A percentile compares a stretch with the other conserved stretches of the same genome.
These are phyloP conservation scores for Stachybotrys chlorohalonatus DNA, from an alignment of 2,329 filamentous ascomycete genomes.

Conservation along the genomic window DNA sequence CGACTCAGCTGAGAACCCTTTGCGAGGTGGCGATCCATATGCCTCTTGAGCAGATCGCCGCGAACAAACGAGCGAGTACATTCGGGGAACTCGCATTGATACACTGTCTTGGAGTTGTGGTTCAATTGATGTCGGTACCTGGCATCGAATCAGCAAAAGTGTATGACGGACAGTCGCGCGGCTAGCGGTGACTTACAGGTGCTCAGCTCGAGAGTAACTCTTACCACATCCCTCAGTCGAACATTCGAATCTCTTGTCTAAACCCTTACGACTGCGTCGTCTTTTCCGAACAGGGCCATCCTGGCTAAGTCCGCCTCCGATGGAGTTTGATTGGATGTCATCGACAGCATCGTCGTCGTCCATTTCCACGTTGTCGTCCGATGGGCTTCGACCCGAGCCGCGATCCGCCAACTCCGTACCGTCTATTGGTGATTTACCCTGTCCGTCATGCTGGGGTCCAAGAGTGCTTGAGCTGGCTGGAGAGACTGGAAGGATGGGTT, in stretches of 20 bases:
- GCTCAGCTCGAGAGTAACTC: conserved; percentile 92
- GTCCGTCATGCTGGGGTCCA: conserved; percentile 31
- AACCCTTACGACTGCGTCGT: conserved; percentile 64
- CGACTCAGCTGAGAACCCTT: conserved; percentile 69
- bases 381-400: conserved; percentile 31
- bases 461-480: conserved; percentile 30
- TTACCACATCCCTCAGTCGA: conserved; percentile 83
- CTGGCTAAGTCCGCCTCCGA: conserved; percentile 41
- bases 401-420: conserved; percentile 22
- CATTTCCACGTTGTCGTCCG: conserved; percentile 31
- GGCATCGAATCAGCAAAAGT: background rate
- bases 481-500: conserved; percentile 26
- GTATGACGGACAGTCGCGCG: background rate
- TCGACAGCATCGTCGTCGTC: conserved; percentile 30
- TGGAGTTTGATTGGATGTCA: conserved; percentile 17
- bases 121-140: conserved; percentile 89
- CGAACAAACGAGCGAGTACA: conserved; percentile 88
- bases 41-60: conserved; percentile 82
- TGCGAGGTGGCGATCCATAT: conserved; percentile 71
- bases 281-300: conserved; percentile 50
- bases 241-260: conserved; percentile 79
- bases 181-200: conserved; percentile 54
- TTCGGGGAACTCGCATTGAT: conserved; percentile 84
- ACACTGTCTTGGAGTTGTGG: conserved; percentile 92
- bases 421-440: conserved; percentile 25